Evolutionary conservation across 2,329 filamentous ascomycete genomes (phyloP).

Genomic region (Paramyrothecium sp.): DNA sequence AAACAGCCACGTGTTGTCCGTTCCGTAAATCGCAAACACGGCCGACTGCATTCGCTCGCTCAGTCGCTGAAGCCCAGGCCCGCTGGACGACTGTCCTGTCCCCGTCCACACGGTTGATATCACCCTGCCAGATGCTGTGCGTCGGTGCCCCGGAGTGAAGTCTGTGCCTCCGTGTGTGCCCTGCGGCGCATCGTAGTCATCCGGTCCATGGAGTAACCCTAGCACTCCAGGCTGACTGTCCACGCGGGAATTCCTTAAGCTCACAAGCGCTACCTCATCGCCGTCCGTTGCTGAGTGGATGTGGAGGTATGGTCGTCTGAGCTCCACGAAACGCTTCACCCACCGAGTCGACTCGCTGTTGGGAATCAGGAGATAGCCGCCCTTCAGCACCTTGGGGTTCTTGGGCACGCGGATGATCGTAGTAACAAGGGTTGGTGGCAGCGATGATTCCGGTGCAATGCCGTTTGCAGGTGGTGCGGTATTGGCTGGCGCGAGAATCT

Average conservation of each 20-base stretch:
- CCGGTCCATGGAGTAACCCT: conserved; percentile 62
- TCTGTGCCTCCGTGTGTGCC: conserved; percentile 30
- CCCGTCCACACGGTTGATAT: conserved; percentile 57
- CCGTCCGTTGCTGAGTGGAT: conserved; percentile 82
- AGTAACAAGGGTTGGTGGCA: conserved; percentile 66
- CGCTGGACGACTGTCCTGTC: conserved; percentile 22
- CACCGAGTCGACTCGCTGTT: conserved; percentile 80
- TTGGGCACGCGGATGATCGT: conserved; percentile 77
- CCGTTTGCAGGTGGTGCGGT: conserved; percentile 70
- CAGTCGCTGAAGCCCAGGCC: conserved; percentile 47
- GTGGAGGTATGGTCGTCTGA: conserved; percentile 88
- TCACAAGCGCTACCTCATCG: conserved; percentile 87
- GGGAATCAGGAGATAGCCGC: conserved; percentile 83
- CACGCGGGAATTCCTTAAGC: conserved; percentile 83
- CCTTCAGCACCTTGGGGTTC: conserved; percentile 78
- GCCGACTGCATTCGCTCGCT: conserved; percentile 63
- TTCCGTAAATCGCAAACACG: conserved; percentile 93
- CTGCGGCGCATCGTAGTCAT: conserved; percentile 31
- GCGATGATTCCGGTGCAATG: conserved; percentile 42
- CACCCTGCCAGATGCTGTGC: conserved; percentile 49
- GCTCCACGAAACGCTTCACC: conserved; percentile 90
- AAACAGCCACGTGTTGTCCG: conserved; percentile 94
- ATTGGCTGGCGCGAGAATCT: conserved; percentile 58
- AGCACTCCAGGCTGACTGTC: conserved; percentile 90
- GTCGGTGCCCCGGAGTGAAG: conserved; percentile 45